Evolutionary conservation across 108 stramenopile species (phyloP), one percentile per base, ranked within the genome.

Genomic region (Skeletonema grethae): DNA sequence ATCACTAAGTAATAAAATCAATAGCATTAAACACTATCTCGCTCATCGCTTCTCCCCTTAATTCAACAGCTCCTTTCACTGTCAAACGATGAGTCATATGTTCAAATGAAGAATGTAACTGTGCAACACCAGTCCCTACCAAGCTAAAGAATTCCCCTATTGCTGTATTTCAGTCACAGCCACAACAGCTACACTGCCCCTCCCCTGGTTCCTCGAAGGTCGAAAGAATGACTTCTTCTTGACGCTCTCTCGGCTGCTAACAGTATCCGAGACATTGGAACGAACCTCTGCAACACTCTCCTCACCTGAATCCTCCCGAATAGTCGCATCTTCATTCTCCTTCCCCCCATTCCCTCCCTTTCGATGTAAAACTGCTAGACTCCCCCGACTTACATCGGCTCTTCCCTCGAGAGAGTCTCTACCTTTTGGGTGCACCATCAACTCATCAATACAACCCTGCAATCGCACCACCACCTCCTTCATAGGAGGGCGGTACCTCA

Each of bases 381-480:
- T 53, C 50, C 50, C 50, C 50, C 50, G 50, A 53, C 1, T 20
- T 53, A 53, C 50, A 53, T 53, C 50, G 22, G 15, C 3, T 43
- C 41, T 43, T 43, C 15, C 18, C 50, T 20, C 50, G 22, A 22
- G 22, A 22, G 50, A 53, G 50, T 53, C 50, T 53, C 22, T 53
- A 53, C 50, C 50, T 53, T 53, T 53, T 53, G 13, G 4, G 41
- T 22, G n/a, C 22, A 22, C 22, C 5, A 8, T 9, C 22, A 53
- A 53, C 6, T 53, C 50, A 36, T 61, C 60, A 36, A 61, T 61
- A 36, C 60, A 61, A 18, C 60, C 35, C 60, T 36, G 34, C 38
- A 61, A 36, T 24, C 35, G 32, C n/a, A 20, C 38, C 38, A 35
- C 38, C 60, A 61, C 60, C 5, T 36, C 38, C 6, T 35, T 32